These are phyloP conservation scores for Phytopythium ostracodes DNA, from an alignment of 352 stramenopile species.

Conservation along the genomic window DNA sequence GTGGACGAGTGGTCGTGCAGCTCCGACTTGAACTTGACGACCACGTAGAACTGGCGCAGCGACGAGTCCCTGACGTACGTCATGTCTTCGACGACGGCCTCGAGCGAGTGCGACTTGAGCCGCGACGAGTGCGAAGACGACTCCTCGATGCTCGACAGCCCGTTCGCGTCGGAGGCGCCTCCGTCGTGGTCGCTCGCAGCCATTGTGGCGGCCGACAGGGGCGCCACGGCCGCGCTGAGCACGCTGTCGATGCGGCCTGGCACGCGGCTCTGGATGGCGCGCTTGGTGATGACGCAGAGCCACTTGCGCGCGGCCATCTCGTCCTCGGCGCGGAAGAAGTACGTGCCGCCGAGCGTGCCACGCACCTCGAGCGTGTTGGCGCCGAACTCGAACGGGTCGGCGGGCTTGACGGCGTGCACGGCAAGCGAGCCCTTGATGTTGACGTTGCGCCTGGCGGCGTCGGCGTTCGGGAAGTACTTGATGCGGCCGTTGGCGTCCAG, in stretches of 20 bases:
- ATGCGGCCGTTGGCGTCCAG: conserved; percentile 69
- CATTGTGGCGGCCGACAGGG: conserved; percentile 1
- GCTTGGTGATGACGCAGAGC: conserved; percentile 79
- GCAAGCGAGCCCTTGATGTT: conserved; percentile 77
- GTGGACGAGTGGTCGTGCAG: conserved; percentile 70
- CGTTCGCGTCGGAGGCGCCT: conserved; percentile 7
- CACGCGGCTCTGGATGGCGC: conserved; percentile 69
- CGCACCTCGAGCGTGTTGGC: conserved; percentile 73
- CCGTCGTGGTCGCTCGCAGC: conserved; percentile 8
- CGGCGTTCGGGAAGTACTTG: conserved; percentile 79
- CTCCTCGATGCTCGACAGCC: neutral
- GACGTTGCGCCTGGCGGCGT: conserved; percentile 67
- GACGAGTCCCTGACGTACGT: conserved; percentile 68
- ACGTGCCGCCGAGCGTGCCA: conserved; percentile 72
- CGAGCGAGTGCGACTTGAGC: conserved; percentile 62
- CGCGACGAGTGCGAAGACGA: conserved; percentile 8
- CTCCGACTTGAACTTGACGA: conserved; percentile 84
- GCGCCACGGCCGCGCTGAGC: conserved; percentile 32
- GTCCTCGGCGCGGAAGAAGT: conserved; percentile 79
- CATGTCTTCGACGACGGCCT: conserved; percentile 68
- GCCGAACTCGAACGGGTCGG: conserved; percentile 66
- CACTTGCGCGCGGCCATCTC: conserved; percentile 73
- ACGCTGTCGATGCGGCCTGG: conserved; percentile 61
- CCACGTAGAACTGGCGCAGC: conserved; percentile 79
- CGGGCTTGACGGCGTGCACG: conserved; percentile 73